These are phyloP conservation scores for Cubamyces lactineus DNA, from an alignment of 768 basidiomycete genomes.

Conservation along the genomic window DNA sequence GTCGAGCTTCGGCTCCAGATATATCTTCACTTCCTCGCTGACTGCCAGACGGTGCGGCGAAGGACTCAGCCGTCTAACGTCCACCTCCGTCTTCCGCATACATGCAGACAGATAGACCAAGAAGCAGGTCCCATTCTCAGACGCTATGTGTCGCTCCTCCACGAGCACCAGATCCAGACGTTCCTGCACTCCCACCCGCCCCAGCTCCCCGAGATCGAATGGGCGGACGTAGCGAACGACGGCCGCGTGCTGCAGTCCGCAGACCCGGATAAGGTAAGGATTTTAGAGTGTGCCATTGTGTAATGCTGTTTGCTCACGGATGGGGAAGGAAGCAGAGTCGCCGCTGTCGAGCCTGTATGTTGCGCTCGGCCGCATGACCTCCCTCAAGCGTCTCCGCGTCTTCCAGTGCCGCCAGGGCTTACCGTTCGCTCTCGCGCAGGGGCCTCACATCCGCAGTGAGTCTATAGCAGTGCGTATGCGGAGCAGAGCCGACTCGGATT, in stretches of 20 bases:
- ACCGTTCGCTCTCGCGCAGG: constrained; percentile 25
- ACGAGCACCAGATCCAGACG: constrained; percentile 41
- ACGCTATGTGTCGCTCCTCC: constrained; percentile 41
- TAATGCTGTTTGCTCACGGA: constrained; percentile 19
- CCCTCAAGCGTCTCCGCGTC: constrained; percentile 38
- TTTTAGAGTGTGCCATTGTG: constrained; percentile 19
- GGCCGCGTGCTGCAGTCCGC: constrained; percentile 34
- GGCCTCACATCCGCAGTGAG: constrained; percentile 22
- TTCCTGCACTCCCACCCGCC: constrained; percentile 29
- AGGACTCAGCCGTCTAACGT: constrained; percentile 39
- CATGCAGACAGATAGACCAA: constrained; percentile 35
- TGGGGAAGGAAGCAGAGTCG: constrained; percentile 4
- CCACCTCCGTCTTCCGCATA: constrained; percentile 39
- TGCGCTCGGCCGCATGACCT: constrained; percentile 35
- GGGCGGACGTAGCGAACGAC: constrained; percentile 46
- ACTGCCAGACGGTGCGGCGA: constrained; percentile 28
- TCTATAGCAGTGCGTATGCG: neutral
- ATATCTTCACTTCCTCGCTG: constrained; percentile 36
- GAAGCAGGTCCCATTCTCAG: constrained; percentile 38
- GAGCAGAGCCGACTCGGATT: neutral
- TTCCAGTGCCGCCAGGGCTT: constrained; percentile 37
- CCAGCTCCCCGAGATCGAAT: constrained; percentile 32
- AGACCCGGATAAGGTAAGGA: constrained; percentile 21
- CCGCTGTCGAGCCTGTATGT: constrained; percentile 39
- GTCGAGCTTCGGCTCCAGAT: constrained; percentile 41